These are phyloP conservation scores for Candida verbasci DNA, from an alignment of 805 yeast genomes.

Conservation along the genomic window DNA sequence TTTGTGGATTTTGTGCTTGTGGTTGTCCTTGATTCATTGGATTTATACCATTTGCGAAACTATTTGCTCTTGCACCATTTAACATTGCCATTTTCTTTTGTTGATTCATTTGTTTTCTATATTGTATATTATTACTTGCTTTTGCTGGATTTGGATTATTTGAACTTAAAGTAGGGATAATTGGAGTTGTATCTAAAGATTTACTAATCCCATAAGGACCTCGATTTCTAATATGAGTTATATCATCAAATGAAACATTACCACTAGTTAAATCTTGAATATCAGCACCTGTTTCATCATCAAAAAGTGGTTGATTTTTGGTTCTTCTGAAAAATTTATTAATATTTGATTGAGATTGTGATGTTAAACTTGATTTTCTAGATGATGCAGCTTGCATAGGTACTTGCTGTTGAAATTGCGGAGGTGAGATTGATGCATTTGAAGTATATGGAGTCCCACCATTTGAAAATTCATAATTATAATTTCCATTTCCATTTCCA, in stretches of 20 bases:
- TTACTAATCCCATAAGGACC: slow-evolving; percentile 55
- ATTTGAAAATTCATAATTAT: slow-evolving; percentile 20
- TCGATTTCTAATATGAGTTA: slow-evolving; percentile 58
- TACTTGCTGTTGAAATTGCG: too few relatives aligned
- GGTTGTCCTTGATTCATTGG: slow-evolving; percentile 19
- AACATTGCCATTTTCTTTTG: slow-evolving; percentile 56
- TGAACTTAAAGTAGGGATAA: slow-evolving; percentile 54
- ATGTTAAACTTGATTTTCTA: slow-evolving; percentile 36
- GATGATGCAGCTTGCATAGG: neutral
- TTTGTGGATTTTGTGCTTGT: slow-evolving; percentile 9
- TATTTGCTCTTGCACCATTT: slow-evolving; percentile 43
- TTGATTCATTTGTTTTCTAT: slow-evolving; percentile 65
- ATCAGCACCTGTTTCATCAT: slow-evolving; percentile 16
- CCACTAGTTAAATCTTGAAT: slow-evolving; percentile 36
- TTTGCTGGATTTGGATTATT: neutral
- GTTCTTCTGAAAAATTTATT: slow-evolving; percentile 41
- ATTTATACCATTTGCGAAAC: slow-evolving; percentile 31
- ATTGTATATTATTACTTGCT: slow-evolving; percentile 48
- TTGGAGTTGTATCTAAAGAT: slow-evolving; percentile 59
- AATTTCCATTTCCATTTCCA: neutral
- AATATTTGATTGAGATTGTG: slow-evolving; percentile 34
- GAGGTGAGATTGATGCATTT: too few relatives aligned
- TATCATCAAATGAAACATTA: slow-evolving; percentile 57
- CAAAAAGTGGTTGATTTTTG: slow-evolving; percentile 17
- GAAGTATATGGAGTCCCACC: slow-evolving; percentile 4